phyloP scores from a whole-genome alignment of 2,329 filamentous ascomycete genomes.

The Cladophialophora bantiana region DNA sequence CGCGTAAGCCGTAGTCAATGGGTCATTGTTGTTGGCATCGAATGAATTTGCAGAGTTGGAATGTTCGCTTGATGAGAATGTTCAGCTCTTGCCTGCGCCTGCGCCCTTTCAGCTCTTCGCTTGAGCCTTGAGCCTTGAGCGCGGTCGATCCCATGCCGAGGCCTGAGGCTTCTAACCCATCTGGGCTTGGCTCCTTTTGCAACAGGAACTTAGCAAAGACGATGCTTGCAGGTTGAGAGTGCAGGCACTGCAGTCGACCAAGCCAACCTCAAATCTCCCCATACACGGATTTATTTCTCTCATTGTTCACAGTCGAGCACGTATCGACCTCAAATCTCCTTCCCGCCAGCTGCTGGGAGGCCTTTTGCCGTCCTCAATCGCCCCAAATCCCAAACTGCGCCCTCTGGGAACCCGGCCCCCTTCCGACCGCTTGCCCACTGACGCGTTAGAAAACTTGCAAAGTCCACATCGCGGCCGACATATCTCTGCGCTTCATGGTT shows the following conservation, averaged over 20 bases:
- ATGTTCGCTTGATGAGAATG: slow-evolving; percentile 12
- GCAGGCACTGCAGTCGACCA: slow-evolving; percentile 14
- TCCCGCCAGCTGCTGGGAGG: background rate
- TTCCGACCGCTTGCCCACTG: slow-evolving; percentile 29
- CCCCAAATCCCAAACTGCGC: slow-evolving; percentile 18
- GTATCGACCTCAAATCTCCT: slow-evolving; percentile 2
- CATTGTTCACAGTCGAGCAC: background rate
- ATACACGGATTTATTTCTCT: slow-evolving; percentile 1
- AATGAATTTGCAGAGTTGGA: slow-evolving; percentile 14
- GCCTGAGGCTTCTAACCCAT: slow-evolving; percentile 1
- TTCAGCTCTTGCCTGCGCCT: slow-evolving; percentile 13
- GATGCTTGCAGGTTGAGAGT: slow-evolving; percentile 19
- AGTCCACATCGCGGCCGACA: slow-evolving; percentile 19
- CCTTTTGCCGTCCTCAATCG: background rate
- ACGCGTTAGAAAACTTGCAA: slow-evolving; percentile 30
- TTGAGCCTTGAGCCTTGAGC: slow-evolving; percentile 3
- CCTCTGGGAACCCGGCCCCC: slow-evolving; percentile 26
- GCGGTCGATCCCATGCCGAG: slow-evolving; percentile 22
- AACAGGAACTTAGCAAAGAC: slow-evolving; percentile 18
- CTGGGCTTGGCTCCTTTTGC: slow-evolving; percentile 11
- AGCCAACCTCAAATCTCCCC: slow-evolving; percentile 9
- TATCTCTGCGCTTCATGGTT: slow-evolving; percentile 22
- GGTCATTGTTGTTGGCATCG: slow-evolving; percentile 1
- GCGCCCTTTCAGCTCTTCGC: slow-evolving; percentile 9
- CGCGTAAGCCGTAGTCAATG: background rate